Conservation (phyloP, 2,329 filamentous ascomycete genomes). For the Colletotrichum gigasporum region DNA sequence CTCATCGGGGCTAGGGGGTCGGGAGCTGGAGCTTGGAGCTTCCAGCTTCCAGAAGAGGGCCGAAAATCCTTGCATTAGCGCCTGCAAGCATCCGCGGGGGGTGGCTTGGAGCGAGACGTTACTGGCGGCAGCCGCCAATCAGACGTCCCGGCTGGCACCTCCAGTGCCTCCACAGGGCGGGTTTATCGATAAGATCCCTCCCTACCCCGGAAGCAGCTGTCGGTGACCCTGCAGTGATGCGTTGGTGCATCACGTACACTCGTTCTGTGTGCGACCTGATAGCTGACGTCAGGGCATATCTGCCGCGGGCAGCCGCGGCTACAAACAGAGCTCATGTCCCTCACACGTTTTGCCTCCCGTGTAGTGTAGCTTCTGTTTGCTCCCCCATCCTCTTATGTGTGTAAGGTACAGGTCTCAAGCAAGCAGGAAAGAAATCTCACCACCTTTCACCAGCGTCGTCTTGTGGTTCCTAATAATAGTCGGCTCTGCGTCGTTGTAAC, state of each 20-base stretch:
- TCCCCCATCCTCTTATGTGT: background rate
- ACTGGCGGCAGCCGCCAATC: conserved; percentile 9
- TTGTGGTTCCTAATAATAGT: conserved; percentile 8
- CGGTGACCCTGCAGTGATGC: conserved; percentile 27
- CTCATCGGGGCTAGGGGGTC: background rate
- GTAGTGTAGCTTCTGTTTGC: conserved; percentile 19
- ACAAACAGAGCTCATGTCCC: conserved; percentile 27
- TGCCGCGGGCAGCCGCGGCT: conserved; percentile 11
- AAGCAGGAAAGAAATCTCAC: background rate
- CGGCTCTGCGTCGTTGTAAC: background rate
- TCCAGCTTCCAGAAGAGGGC: conserved; percentile 28
- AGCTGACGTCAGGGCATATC: conserved; percentile 29
- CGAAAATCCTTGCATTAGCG: conserved; percentile 30
- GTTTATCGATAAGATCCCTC: conserved; percentile 26
- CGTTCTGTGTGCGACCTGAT: conserved; percentile 19
- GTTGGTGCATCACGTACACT: background rate
- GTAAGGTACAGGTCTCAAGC: background rate
- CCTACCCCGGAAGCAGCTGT: conserved; percentile 10
- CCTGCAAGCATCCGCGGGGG: conserved; percentile 20
- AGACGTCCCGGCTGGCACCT: background rate
- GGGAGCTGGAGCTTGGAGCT: no score
- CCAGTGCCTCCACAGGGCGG: background rate
- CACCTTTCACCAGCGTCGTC: background rate
- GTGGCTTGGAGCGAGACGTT: conserved; percentile 18
- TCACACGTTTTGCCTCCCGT: conserved; percentile 1